Evolutionary conservation across 2,329 filamentous ascomycete species (phyloP).

Genomic region (Cadophora sp.): DNA sequence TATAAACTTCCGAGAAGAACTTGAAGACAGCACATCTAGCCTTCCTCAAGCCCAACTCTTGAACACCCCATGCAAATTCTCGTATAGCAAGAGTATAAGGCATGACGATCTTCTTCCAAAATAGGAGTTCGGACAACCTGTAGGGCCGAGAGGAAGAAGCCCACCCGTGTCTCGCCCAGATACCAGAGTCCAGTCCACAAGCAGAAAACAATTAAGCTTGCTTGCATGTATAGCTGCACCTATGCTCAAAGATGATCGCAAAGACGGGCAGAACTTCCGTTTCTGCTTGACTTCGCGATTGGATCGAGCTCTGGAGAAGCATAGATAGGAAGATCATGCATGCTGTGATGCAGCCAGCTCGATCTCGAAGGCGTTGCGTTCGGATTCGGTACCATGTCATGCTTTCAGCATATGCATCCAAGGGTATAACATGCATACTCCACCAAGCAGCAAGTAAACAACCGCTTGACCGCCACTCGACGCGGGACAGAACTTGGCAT

Average conservation of each 20-base stretch:
- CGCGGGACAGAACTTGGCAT: slow-evolving; percentile 2
- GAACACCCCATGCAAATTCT: not conserved
- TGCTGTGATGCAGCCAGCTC: not conserved
- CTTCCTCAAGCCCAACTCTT: not conserved
- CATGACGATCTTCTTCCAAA: slow-evolving; percentile 1
- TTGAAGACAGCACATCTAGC: not conserved
- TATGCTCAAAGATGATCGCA: not conserved
- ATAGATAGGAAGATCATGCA: not conserved
- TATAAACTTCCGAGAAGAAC: not conserved
- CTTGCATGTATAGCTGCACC: not conserved
- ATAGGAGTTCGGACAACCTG: not conserved
- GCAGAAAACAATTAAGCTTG: not conserved
- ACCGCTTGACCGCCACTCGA: slow-evolving; percentile 14
- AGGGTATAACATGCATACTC: not conserved
- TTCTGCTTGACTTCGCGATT: not conserved
- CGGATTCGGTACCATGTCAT: not conserved
- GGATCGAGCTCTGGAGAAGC: not conserved
- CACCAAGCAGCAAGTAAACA: not conserved
- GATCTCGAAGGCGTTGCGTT: not conserved
- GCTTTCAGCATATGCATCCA: not conserved
- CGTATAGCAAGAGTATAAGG: not conserved
- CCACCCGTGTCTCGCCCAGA: slow-evolving; percentile 2
- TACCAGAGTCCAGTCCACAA: not conserved
- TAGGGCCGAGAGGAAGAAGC: not conserved
- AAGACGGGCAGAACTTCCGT: slow-evolving; percentile 10